These are phyloP conservation scores for Hygrophila difformis DNA, from an alignment of 257 asterid species.

Conservation along the genomic window DNA sequence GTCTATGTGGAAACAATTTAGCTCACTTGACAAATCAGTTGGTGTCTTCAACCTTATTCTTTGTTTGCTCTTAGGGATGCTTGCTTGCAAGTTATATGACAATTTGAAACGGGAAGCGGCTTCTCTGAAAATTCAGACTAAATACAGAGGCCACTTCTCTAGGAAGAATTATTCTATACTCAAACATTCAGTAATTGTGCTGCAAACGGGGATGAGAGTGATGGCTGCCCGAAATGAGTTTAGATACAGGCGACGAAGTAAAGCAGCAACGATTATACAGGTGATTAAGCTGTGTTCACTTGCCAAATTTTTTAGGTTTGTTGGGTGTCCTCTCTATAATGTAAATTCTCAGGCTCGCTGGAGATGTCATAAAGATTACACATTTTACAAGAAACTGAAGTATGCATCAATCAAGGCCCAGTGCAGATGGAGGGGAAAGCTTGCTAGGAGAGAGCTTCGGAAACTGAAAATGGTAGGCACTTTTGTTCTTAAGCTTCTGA, in stretches of 20 bases:
- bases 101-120: slow-evolving; percentile 68
- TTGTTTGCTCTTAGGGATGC: slow-evolving; percentile 46
- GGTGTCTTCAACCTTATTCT: neutral
- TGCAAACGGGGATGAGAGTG: slow-evolving; percentile 77
- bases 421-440: slow-evolving; percentile 83
- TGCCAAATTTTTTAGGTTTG: slow-evolving; percentile 5
- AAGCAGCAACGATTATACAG: slow-evolving; percentile 68
- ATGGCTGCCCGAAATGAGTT: slow-evolving; percentile 71
- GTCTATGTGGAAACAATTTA: slow-evolving; percentile 2
- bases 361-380: slow-evolving; percentile 4
- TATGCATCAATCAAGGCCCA: slow-evolving; percentile 62
- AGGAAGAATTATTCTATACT: slow-evolving; percentile 50
- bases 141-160: slow-evolving; percentile 61
- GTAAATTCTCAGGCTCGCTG: slow-evolving; percentile 43
- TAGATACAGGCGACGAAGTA: slow-evolving; percentile 52
- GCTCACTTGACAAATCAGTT: neutral
- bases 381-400: slow-evolving; percentile 22
- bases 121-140: slow-evolving; percentile 71
- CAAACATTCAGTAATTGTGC: slow-evolving; percentile 41
- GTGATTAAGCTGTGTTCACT: slow-evolving; percentile 32
- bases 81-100: slow-evolving; percentile 54
- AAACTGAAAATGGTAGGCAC: slow-evolving; percentile 63
- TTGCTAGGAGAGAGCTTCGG: slow-evolving; percentile 73
- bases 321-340: slow-evolving; percentile 17
- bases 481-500: slow-evolving; percentile 1